Base-by-base conservation (phyloP, 345 rosid genomes). In the Salix exigua region DNA sequence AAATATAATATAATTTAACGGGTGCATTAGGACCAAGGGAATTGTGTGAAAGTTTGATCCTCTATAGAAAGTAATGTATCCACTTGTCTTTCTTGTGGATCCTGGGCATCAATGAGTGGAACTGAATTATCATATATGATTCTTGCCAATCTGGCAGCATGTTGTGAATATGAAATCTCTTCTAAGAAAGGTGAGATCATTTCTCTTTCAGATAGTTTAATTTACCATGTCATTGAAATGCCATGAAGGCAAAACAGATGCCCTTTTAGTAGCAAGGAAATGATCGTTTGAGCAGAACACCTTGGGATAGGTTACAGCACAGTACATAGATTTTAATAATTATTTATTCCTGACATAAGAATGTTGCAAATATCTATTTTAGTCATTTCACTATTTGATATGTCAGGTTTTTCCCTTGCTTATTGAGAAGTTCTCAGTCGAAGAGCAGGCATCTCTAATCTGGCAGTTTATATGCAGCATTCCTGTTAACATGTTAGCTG, bases 401-500 rank as follows among this genome's bases (percentile, higher is more conserved):
- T 82, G 65, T 73, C 87, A 89, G 93, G 91, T 89, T 61, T 88
- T 88, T 73, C 90, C 93, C n/a, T 81, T 88, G 86, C 89, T 89
- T 48, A 82, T 79, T 58, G 87, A 84, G 84, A 85, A 88, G 80
- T 89, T 89, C 77, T 87, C 93, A 7, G 80, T 80, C 53, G 88
- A 89, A 82, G 93, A 89, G 82, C 91, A 88, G 81, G 88, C 91
- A 71, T 85, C 87, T 73, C 80, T 89, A 63, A 87, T 87, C 28
- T 89, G 93, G 93, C 93, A 88, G 80, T 89, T 89, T 78, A 78
- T 89, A 66, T 89, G 91, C 86, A 89, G 91, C 82, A 87, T 88
- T 80, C 93, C 93, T 66, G 90, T 88, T 58, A 84, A 84, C 83
- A 84, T 87, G 88, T 81, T 89, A 86, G 85, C 87, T n/a, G 84